These are phyloP conservation scores for Coccinonectria pachysandricola DNA, from an alignment of 2,329 filamentous ascomycete species.

Conservation along the genomic window DNA sequence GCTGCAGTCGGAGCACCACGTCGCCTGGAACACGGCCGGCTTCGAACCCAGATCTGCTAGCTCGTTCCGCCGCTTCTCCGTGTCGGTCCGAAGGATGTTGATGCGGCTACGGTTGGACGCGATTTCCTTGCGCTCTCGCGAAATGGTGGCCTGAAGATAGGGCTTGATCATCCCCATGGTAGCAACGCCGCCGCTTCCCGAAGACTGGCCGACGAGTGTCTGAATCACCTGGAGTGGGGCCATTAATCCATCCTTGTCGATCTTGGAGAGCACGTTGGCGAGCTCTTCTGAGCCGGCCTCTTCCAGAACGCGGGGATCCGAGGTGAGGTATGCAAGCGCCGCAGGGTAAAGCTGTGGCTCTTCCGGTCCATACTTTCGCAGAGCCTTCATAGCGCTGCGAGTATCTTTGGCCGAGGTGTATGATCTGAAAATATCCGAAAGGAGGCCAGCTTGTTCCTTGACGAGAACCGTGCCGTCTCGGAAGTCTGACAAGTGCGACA, in stretches of 20 bases:
- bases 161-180: slow-evolving; percentile 97
- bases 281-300: slow-evolving; percentile 81
- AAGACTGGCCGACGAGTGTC: slow-evolving; percentile 59
- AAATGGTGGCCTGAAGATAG: slow-evolving; percentile 82
- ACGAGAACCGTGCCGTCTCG: slow-evolving; percentile 83
- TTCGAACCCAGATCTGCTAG: slow-evolving; percentile 67
- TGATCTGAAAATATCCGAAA: slow-evolving; percentile 93
- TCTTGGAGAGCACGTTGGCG: slow-evolving; percentile 67
- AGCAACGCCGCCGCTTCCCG: slow-evolving; percentile 49
- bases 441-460: slow-evolving; percentile 82
- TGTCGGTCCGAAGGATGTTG: slow-evolving; percentile 73
- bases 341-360: slow-evolving; percentile 90
- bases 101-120: slow-evolving; percentile 69
- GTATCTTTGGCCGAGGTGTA: slow-evolving; percentile 92
- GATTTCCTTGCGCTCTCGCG: slow-evolving; percentile 80
- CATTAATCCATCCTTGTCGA: slow-evolving; percentile 86
- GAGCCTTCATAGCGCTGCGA: slow-evolving; percentile 74
- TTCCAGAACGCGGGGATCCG: slow-evolving; percentile 66
- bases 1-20: slow-evolving; percentile 75
- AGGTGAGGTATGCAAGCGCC: slow-evolving; percentile 87
- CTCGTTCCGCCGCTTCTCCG: slow-evolving; percentile 67
- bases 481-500: slow-evolving; percentile 89
- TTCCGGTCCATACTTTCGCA: slow-evolving; percentile 82
- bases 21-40: slow-evolving; percentile 82
- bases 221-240: slow-evolving; percentile 95